A percentile compares a stretch with the other conserved stretches of the same genome.
These are phyloP conservation scores for Tolypocladium paradoxum DNA, from an alignment of 2,329 filamentous ascomycete genomes.

Conservation along the genomic window DNA sequence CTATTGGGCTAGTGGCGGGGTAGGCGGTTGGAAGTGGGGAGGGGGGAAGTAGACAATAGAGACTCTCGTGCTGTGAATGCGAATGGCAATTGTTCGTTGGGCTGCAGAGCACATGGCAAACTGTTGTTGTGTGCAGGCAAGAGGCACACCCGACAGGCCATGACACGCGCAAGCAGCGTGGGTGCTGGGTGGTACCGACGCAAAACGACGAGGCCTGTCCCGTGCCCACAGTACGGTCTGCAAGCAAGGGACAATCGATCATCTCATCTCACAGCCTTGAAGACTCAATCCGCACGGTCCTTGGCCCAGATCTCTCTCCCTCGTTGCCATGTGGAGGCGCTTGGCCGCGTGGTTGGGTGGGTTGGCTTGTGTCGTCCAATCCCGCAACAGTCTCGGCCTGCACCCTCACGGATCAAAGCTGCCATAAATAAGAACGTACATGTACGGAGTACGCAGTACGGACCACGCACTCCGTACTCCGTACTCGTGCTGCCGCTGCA, in stretches of 20 bases:
- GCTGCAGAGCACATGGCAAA: neutral
- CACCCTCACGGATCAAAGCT: neutral
- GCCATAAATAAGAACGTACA: neutral
- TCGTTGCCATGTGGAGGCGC: neutral
- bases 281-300: neutral
- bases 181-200: neutral
- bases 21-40: slow-evolving; percentile 1
- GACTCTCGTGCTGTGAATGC: slow-evolving; percentile 1
- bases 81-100: slow-evolving; percentile 1
- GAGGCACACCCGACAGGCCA: neutral
- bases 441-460: too few relatives aligned
- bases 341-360: neutral
- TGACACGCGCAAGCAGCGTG: neutral
- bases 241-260: slow-evolving; percentile 4
- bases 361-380: neutral
- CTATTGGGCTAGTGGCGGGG: slow-evolving; percentile 5
- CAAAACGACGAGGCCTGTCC: neutral
- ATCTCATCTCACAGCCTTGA: slow-evolving; percentile 3
- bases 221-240: neutral
- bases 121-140: neutral
- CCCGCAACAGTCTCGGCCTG: neutral
- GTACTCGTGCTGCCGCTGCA: neutral
- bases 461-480: too few relatives aligned
- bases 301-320: neutral
- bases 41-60: slow-evolving; percentile 6